Conservation (phyloP, 805 yeast genomes). For the Monosporozyma solicola region DNA sequence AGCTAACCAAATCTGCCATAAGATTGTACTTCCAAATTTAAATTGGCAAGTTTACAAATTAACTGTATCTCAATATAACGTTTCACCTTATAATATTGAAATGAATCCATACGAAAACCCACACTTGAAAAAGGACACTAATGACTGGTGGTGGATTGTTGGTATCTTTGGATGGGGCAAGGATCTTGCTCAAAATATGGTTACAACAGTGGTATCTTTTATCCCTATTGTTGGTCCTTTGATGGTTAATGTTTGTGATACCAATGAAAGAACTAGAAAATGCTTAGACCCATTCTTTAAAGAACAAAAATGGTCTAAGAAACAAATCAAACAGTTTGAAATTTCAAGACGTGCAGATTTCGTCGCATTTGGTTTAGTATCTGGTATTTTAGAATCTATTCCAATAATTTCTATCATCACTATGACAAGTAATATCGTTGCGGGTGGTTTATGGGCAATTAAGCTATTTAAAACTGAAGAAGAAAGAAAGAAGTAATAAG, state of each 20-base stretch:
- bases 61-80: not conserved
- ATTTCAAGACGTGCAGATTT: conserved; percentile 33
- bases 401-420: conserved; percentile 49
- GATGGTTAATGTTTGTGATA: conserved; percentile 18
- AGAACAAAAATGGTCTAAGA: conserved; percentile 12
- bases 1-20: conserved; percentile 18
- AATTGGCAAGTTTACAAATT: conserved; percentile 9
- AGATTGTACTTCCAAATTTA: conserved; percentile 18
- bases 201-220: conserved; percentile 4
- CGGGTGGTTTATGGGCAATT: conserved; percentile 56
- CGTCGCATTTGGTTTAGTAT: conserved; percentile 42
- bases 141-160: not conserved
- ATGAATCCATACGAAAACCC: not conserved
- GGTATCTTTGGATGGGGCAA: not conserved
- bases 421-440: conserved; percentile 48
- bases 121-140: not conserved
- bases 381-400: conserved; percentile 42
- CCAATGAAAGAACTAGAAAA: conserved; percentile 21
- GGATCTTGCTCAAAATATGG: not conserved
- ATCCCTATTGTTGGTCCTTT: conserved; percentile 31
- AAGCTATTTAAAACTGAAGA: not conserved
- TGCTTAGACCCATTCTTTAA: conserved; percentile 22
- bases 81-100: not conserved
- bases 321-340: conserved; percentile 30
- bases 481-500: not conserved